phyloP scores from a whole-genome alignment of 495 filamentous ascomycete genomes.

The Hypoxylon cercidicola region DNA sequence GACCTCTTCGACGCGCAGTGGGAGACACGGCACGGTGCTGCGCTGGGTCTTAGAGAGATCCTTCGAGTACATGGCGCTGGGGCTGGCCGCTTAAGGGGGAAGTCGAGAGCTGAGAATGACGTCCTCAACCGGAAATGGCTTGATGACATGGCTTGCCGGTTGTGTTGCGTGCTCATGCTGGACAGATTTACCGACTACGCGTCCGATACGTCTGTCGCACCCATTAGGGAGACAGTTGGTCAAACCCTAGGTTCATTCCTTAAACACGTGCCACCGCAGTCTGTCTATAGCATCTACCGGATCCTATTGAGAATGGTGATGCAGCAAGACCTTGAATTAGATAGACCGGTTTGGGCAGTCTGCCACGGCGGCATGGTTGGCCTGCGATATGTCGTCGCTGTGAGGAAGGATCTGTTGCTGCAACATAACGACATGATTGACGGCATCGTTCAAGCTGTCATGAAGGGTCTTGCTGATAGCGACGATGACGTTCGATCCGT shows the following conservation, averaged over 20 bases:
- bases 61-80: conserved; percentile 90
- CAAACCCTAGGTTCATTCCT: conserved; percentile 92
- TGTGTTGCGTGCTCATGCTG: conserved; percentile 95
- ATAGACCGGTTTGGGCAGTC: conserved; percentile 85
- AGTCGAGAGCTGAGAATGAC: conserved; percentile 78
- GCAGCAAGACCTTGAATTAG: conserved; percentile 80
- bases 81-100: conserved; percentile 81
- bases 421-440: conserved; percentile 87
- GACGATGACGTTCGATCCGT: conserved; percentile 98
- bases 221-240: conserved; percentile 95
- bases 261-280: conserved; percentile 75
- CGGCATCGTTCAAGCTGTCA: conserved; percentile 89
- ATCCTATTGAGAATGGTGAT: conserved; percentile 89
- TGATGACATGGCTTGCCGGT: conserved; percentile 89
- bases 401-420: conserved; percentile 89
- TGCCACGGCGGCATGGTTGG: conserved; percentile 99
- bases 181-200: conserved; percentile 98
- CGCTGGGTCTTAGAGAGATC: conserved; percentile 93
- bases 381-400: conserved; percentile 90
- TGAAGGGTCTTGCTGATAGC: conserved; percentile 88
- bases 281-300: conserved; percentile 82
- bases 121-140: conserved; percentile 82
- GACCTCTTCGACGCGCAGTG: conserved; percentile 94
- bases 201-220: conserved; percentile 95
- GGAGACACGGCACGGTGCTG: conserved; percentile 97